These are phyloP conservation scores for Luffa acutangula DNA, from an alignment of 306 rosid species.

Conservation along the genomic window DNA sequence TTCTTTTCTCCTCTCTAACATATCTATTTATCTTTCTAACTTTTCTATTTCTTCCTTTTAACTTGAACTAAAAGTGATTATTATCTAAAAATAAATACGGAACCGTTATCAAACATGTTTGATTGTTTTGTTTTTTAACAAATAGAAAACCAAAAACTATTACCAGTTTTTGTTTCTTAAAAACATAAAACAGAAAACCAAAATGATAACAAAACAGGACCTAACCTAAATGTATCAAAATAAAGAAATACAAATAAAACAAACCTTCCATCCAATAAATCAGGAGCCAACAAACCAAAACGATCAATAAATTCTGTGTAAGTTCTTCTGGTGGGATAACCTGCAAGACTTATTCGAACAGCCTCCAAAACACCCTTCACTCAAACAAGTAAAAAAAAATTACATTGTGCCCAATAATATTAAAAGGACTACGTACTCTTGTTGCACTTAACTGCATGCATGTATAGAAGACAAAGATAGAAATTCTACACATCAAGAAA, in stretches of 20 bases:
- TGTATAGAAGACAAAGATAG: background rate
- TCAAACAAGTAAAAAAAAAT: background rate
- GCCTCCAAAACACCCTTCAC: constrained; percentile 94
- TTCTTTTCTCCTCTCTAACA: background rate
- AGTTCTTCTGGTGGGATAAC: constrained; percentile 89
- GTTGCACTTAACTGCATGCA: background rate
- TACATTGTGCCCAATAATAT: background rate
- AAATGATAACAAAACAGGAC: background rate
- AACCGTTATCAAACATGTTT: background rate
- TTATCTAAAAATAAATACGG: background rate
- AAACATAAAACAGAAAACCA: background rate
- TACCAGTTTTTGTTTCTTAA: background rate
- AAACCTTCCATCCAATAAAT: constrained; percentile 66
- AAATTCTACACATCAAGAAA: background rate
- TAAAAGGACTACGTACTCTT: background rate
- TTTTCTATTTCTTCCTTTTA: background rate
- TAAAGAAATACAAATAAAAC: background rate
- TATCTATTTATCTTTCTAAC: background rate
- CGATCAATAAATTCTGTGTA: constrained; percentile 88
- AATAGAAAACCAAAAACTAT: background rate
- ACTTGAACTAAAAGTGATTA: background rate
- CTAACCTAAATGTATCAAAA: background rate
- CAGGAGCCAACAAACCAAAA: constrained; percentile 75
- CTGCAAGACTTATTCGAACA: constrained; percentile 96
- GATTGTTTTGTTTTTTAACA: background rate